A percentile compares a stretch with the other conserved stretches of the same genome.
phyloP scores from a whole-genome alignment of 768 basidiomycete species.

The Leccinum aurantiacum region DNA sequence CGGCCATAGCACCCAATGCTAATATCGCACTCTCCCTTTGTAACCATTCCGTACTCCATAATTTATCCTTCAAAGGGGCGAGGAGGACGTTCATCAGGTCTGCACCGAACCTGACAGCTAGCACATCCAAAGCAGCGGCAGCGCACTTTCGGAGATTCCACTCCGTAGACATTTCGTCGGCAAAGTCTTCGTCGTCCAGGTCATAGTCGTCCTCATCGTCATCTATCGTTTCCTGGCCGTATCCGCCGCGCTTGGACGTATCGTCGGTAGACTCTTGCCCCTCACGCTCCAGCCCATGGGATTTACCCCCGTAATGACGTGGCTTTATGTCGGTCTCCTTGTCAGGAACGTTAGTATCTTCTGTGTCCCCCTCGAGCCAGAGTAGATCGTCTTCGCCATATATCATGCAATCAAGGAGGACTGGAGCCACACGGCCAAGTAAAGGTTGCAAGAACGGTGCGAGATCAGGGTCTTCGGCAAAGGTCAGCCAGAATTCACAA shows the following conservation, averaged over 20 bases:
- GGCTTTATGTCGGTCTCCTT: constrained; percentile 97
- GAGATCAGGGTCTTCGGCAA: constrained; percentile 92
- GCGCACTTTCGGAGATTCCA: constrained; percentile 99
- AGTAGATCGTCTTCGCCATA: constrained; percentile 96
- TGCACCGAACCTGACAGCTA: constrained; percentile 89
- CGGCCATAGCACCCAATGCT: constrained; percentile 96
- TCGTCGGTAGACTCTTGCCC: constrained; percentile 38
- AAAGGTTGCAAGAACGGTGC: constrained; percentile 82
- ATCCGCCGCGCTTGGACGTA: constrained; percentile 50
- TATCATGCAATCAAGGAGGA: constrained; percentile 95
- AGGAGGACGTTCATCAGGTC: constrained; percentile 88
- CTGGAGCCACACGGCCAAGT: constrained; percentile 88
- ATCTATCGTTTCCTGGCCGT: constrained; percentile 79
- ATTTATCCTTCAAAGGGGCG: constrained; percentile 86
- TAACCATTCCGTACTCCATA: constrained; percentile 92
- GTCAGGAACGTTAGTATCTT: constrained; percentile 88
- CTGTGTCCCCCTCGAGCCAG: constrained; percentile 89
- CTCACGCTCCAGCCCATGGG: constrained; percentile 83
- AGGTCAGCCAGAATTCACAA: constrained; percentile 99
- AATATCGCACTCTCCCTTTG: constrained; percentile 94
- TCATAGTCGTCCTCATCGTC: constrained; percentile 89
- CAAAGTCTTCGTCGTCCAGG: constrained; percentile 81
- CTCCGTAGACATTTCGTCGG: constrained; percentile 95
- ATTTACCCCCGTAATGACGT: constrained; percentile 82
- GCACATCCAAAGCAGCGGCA: constrained; percentile 94